Percentiles rank a stretch among this genome's conserved stretches.
Evolutionary conservation across 2,329 filamentous ascomycete species (phyloP).

Genomic region (Exophiala oligosperma): DNA sequence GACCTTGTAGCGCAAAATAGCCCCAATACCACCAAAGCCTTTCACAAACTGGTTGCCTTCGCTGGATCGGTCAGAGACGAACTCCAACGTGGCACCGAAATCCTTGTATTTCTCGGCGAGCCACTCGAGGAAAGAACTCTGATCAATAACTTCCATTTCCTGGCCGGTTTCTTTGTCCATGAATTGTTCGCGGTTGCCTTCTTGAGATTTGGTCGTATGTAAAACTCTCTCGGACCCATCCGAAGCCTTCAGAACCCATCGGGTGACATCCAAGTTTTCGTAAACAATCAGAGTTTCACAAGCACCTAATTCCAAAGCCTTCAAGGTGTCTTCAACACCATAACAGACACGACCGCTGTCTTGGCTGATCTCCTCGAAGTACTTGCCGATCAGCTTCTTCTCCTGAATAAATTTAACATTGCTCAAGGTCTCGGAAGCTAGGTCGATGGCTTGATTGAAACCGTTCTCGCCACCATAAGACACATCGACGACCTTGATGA

Average conservation of each 20-base stretch:
- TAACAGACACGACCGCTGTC: constrained; percentile 97
- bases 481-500: constrained; percentile 99
- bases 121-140: constrained; percentile 97
- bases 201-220: constrained; percentile 85
- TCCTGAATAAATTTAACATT: constrained; percentile 99
- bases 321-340: constrained; percentile 95
- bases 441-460: constrained; percentile 98
- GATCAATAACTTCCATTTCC: constrained; percentile 91
- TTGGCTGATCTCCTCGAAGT: constrained; percentile 98
- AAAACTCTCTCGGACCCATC: constrained; percentile 71
- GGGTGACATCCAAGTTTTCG: constrained; percentile 93
- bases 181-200: constrained; percentile 78
- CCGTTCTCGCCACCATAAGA: constrained; percentile 99
- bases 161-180: constrained; percentile 94
- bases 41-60: constrained; percentile 99
- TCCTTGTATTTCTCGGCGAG: constrained; percentile 98
- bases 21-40: constrained; percentile 97
- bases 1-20: constrained; percentile 97
- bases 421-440: constrained; percentile 90
- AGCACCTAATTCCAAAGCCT: constrained; percentile 92
- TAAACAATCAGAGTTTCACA: constrained; percentile 94
- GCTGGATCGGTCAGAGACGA: constrained; percentile 94
- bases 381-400: constrained; percentile 98
- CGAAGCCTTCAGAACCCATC: constrained; percentile 84
- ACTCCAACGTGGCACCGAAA: constrained; percentile 92